Base-by-base conservation (phyloP, 257 asterid genomes). In the Lavandula angustifolia region DNA sequence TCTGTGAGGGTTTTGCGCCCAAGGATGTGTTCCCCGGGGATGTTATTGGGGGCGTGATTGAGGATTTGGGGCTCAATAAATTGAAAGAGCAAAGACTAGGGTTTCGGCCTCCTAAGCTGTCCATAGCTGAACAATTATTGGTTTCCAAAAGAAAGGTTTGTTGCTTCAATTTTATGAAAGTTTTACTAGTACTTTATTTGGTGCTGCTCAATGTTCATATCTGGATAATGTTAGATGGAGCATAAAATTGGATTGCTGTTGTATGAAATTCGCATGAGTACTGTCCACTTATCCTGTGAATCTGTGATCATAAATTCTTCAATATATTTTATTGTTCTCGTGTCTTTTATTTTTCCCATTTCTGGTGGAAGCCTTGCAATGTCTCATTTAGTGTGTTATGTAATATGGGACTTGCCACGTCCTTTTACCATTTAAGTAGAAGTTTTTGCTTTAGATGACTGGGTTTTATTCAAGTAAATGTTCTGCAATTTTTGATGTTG, bases 11-110 rank as follows among this genome's bases (percentile, higher is more conserved):
- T 73, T 94, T 90, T 76, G 86, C 92, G 2, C 99, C 99, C 7
- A 88, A 86, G 77, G 99, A 94, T 48, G 88, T 94, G 53, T 94
- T 94, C 76, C 98, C 99, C 0, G 60, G 82, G 72, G 96, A 94
- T 54, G 84, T 86, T 33, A 86, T 90, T 83, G 95, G 91, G 55
- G 80, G 73, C 13, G 72, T 94, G 51, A 83, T 94, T 71, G 96
- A 87, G 74, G 98, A 94, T 83, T 82, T 94, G 76, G 98, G 99
- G 18, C 90, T 94, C 34, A 78, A 74, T 80, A 86, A 77, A 77
- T 69, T 76, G 60, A 84, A 79, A 61, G 98, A 90, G 61, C 91
- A 86, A 76, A 83, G 77, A 76, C 60, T 80, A 70, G 97, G 94
- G 74, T 72, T 79, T 81, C 79, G 85, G 14, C 91, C 87, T 51